Percentiles rank a stretch among this genome's conserved stretches.
Evolutionary conservation across 139 green algal genomes (phyloP).

Genomic region (Tetraselmis striata): DNA sequence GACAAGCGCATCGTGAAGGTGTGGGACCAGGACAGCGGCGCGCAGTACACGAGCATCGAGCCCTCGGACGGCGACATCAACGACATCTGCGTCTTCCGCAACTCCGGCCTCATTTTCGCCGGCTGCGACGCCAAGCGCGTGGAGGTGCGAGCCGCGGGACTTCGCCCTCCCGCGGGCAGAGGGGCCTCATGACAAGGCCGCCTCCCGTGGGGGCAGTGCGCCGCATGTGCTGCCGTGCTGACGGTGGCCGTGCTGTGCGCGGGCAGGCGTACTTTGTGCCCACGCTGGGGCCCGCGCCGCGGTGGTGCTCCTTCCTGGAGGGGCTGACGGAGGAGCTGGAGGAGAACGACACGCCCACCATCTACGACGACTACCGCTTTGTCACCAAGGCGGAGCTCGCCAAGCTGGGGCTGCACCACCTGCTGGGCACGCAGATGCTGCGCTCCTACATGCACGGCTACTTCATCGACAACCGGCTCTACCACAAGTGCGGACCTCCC

Average conservation of each 20-base stretch:
- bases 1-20: slow-evolving; percentile 87
- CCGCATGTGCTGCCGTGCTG: too few relatives aligned
- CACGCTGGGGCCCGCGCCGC: slow-evolving; percentile 79
- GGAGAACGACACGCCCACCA: slow-evolving; percentile 56
- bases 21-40: slow-evolving; percentile 59
- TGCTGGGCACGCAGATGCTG: slow-evolving; percentile 88
- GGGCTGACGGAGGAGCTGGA: slow-evolving; percentile 95
- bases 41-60: slow-evolving; percentile 73
- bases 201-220: too few relatives aligned
- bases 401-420: slow-evolving; percentile 75
- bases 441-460: slow-evolving; percentile 98
- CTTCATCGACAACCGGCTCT: slow-evolving; percentile 92
- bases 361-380: slow-evolving; percentile 96
- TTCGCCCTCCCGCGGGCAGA: too few relatives aligned
- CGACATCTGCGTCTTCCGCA: slow-evolving; percentile 39
- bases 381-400: slow-evolving; percentile 70
- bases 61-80: slow-evolving; percentile 76
- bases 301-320: slow-evolving; percentile 95
- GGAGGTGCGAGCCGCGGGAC: too few relatives aligned
- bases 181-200: too few relatives aligned
- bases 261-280: slow-evolving; percentile 88
- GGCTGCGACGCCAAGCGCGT: neutral
- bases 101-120: slow-evolving; percentile 8
- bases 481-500: slow-evolving; percentile 55
- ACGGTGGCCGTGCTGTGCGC: slow-evolving; percentile 34